Evolutionary conservation across 305 asterid genomes (phyloP).

Genomic region (Solanum hybrid): DNA sequence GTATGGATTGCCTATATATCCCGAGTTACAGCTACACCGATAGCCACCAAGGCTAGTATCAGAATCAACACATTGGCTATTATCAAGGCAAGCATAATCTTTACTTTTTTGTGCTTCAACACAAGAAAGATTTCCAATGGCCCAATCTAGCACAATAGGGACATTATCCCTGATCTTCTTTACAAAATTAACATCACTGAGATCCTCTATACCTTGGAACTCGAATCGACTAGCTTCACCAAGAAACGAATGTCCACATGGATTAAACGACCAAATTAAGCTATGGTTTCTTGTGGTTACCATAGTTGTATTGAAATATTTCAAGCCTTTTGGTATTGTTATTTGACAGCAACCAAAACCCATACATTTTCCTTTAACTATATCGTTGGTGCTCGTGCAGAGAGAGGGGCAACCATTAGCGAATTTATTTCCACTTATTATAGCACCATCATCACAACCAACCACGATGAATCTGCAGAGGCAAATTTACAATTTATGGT

Average conservation of each 20-base stretch:
- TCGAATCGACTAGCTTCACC: conserved; percentile 17
- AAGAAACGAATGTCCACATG: conserved; percentile 26
- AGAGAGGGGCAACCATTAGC: conserved; percentile 33
- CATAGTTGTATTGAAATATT: neutral
- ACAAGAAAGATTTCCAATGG: conserved; percentile 23
- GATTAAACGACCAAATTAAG: conserved; percentile 8
- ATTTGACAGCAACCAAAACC: conserved; percentile 55
- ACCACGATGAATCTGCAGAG: neutral
- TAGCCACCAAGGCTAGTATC: conserved; percentile 18
- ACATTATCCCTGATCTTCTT: conserved; percentile 6
- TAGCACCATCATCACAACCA: conserved; percentile 5
- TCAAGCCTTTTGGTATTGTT: conserved; percentile 21
- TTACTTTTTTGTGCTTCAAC: conserved; percentile 1
- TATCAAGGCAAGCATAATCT: conserved; percentile 19
- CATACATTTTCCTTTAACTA: conserved; percentile 31
- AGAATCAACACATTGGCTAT: conserved; percentile 21
- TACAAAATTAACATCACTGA: conserved; percentile 9
- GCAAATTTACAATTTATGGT: neutral
- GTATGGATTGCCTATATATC: conserved; percentile 32
- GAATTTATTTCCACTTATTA: conserved; percentile 19
- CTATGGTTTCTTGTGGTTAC: conserved; percentile 1
- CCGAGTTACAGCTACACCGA: conserved; percentile 19
- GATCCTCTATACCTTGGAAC: conserved; percentile 18
- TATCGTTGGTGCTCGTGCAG: conserved; percentile 23
- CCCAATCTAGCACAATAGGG: conserved; percentile 34